Percentiles rank a stretch among this genome's conserved stretches.
phyloP scores from a whole-genome alignment of 371 early-diverging fungal species.

The Rhizopus delemar region DNA sequence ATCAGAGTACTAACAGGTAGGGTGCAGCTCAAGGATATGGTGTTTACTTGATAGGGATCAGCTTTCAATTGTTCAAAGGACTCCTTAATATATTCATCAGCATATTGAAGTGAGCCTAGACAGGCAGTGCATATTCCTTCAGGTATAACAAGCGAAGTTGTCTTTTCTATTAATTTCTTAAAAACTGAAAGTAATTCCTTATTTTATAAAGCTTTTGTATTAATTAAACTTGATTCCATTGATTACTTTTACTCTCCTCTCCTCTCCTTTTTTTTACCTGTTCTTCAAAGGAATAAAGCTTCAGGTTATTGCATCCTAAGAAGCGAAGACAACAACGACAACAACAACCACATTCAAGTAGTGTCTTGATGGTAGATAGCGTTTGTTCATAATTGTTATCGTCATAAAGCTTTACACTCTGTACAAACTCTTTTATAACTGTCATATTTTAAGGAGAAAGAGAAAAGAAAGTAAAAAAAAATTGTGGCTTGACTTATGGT shows the following conservation, averaged over 20 bases:
- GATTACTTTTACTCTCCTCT: not conserved
- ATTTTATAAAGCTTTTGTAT: not conserved
- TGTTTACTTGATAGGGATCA: conserved; percentile 40
- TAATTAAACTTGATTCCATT: not conserved
- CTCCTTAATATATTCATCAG: conserved; percentile 35
- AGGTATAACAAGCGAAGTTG: not conserved
- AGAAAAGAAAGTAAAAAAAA: not conserved
- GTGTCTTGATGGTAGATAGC: conserved; percentile 15
- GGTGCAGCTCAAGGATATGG: conserved; percentile 50
- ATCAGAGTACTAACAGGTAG: conserved; percentile 54
- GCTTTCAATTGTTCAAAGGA: conserved; percentile 30
- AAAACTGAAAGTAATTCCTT: conserved; percentile 25
- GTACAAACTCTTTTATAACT: not conserved
- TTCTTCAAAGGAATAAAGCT: conserved; percentile 28
- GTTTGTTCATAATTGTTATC: not conserved
- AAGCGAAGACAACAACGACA: conserved; percentile 44
- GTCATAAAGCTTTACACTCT: not conserved
- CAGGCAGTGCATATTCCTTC: conserved; percentile 45
- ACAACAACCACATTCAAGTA: conserved; percentile 32
- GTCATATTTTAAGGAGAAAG: not conserved
- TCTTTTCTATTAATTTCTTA: conserved; percentile 1
- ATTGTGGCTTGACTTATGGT: not conserved
- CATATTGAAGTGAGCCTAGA: conserved; percentile 49
- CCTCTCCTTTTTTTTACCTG: conserved; percentile 12
- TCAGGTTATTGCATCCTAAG: conserved; percentile 25